Percentiles rank a stretch among this genome's conserved stretches.
These are phyloP conservation scores for Lactifluus echinatus DNA, from an alignment of 768 basidiomycete species.

Conservation along the genomic window DNA sequence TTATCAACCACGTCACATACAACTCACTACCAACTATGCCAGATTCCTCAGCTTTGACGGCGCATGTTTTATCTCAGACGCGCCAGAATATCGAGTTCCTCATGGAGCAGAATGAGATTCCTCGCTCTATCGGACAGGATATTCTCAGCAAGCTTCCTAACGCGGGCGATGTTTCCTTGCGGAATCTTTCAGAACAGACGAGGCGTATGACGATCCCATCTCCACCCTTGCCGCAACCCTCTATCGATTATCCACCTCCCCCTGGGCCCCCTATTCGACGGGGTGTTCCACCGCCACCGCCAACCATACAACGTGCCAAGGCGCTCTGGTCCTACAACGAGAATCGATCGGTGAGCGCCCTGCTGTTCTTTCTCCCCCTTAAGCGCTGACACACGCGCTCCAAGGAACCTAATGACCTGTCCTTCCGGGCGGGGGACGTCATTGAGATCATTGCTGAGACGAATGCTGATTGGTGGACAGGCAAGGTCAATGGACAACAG, in stretches of 20 bases:
- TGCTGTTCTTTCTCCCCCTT: neutral
- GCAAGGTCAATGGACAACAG: constrained; percentile 49
- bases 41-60: constrained; percentile 38
- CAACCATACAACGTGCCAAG: constrained; percentile 32
- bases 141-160: constrained; percentile 34
- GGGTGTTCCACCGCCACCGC: constrained; percentile 18
- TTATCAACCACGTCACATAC: neutral
- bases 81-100: constrained; percentile 41
- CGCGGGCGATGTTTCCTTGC: constrained; percentile 19
- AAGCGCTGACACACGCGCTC: constrained; percentile 1
- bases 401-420: constrained; percentile 73
- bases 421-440: constrained; percentile 66
- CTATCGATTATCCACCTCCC: constrained; percentile 1
- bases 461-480: constrained; percentile 86
- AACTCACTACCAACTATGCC: constrained; percentile 6
- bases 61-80: constrained; percentile 44
- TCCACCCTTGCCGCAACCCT: neutral
- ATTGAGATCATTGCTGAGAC: constrained; percentile 74
- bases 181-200: constrained; percentile 18
- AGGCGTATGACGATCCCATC: constrained; percentile 18
- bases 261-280: constrained; percentile 19
- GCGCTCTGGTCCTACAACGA: constrained; percentile 66
- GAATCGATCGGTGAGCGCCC: constrained; percentile 36
- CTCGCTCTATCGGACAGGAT: constrained; percentile 31
- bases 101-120: constrained; percentile 34